These are phyloP conservation scores for Ustilago hordei DNA, from an alignment of 1,284 basidiomycete genomes.

Conservation along the genomic window DNA sequence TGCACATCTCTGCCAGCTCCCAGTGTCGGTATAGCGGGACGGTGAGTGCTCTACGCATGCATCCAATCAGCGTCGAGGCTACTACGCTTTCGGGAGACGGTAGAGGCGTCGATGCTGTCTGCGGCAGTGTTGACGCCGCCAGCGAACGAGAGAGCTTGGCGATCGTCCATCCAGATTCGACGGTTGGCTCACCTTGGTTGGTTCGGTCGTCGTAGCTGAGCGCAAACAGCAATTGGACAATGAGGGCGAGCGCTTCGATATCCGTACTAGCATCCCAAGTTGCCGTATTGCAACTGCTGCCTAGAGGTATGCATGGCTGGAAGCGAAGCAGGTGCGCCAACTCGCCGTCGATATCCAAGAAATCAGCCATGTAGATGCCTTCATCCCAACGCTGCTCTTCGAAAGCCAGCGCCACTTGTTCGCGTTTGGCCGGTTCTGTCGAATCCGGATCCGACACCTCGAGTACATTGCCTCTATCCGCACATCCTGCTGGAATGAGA, in stretches of 20 bases:
- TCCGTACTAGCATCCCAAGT: constrained; percentile 2
- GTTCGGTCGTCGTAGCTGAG: constrained; percentile 46
- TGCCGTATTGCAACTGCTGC: not conserved
- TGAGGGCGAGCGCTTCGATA: constrained; percentile 19
- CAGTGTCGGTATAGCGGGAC: constrained; percentile 47
- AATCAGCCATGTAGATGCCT: constrained; percentile 51
- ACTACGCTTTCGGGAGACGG: constrained; percentile 8
- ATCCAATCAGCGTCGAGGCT: constrained; percentile 20
- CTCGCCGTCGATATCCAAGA: constrained; percentile 41
- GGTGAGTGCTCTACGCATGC: constrained; percentile 29
- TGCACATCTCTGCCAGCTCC: constrained; percentile 27
- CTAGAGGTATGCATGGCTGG: not conserved
- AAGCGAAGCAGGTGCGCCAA: constrained; percentile 20
- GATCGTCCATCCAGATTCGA: constrained; percentile 53
- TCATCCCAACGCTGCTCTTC: constrained; percentile 48
- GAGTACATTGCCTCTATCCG: constrained; percentile 26
- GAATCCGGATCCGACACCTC: constrained; percentile 41
- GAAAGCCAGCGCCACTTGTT: constrained; percentile 15
- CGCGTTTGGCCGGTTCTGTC: constrained; percentile 15
- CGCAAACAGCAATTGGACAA: constrained; percentile 39
- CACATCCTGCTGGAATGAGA: constrained; percentile 27
- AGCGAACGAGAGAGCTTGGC: constrained; percentile 39
- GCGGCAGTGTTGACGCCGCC: constrained; percentile 12
- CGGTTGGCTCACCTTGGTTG: constrained; percentile 45
- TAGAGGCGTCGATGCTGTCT: not conserved